Conservation (phyloP, 305 asterid genomes). For the Withania somnifera region DNA sequence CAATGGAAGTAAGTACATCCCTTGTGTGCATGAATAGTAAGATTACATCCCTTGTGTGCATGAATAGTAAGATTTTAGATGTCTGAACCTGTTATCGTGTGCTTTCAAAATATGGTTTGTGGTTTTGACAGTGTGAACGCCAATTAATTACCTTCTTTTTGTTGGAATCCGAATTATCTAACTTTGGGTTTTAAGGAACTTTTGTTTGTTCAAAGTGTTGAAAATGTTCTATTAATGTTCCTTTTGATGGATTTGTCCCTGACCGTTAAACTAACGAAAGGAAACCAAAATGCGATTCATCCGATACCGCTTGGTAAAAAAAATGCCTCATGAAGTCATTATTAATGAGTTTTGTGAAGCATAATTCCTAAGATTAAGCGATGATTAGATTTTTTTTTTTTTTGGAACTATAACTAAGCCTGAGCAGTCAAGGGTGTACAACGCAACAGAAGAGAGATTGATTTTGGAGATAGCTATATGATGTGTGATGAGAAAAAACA, state of each 20-base stretch:
- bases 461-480: background rate
- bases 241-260: no score
- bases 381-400: background rate
- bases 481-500: background rate
- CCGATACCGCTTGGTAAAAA: background rate
- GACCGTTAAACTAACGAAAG: no score
- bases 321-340: background rate
- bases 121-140: background rate
- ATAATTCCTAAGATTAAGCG: background rate
- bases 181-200: background rate
- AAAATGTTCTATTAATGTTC: background rate
- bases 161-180: background rate
- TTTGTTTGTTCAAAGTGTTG: no score
- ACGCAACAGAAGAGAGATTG: background rate
- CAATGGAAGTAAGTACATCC: conserved; percentile 47
- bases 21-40: background rate
- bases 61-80: background rate
- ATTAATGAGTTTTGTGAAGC: background rate
- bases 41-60: background rate
- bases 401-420: background rate
- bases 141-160: background rate
- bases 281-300: no score
- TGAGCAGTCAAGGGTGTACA: background rate
- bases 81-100: background rate
- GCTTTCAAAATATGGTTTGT: background rate